Base-by-base conservation (phyloP, 2,329 filamentous ascomycete species). In the Aspergillus sclerotialis region DNA sequence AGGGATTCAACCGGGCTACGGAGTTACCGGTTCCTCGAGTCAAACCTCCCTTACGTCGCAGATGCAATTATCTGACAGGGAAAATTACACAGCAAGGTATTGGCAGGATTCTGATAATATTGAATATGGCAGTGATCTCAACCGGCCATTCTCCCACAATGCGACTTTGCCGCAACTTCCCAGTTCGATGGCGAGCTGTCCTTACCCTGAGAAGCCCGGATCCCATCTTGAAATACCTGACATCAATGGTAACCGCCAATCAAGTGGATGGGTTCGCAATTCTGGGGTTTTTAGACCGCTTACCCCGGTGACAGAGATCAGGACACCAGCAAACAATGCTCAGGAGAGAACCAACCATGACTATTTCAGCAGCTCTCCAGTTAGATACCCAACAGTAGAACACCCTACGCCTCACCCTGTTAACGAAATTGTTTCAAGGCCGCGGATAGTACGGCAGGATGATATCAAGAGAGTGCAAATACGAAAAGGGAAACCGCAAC, bases 381-480 rank as follows among this genome's bases (percentile, higher is more conserved):
- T 17, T 39, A 43, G 27, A 42, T 44, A 13, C 42, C 47, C 32
- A 37, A 40, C 4, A 41, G 48, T 13, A 16, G 18, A 32, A n/a
- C 21, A 17, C 40, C 38, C 18, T 36, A 44, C 2, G 38, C 53
- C 13, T 53, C 43, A 27, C 6, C 46, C 49, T 24, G 44, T 49
- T 7, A 45, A 51, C 13, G 56, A 63, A 30, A 50, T 53, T 4
- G 37, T 58, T 8, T 55, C 58, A 2, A 42, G 50, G 11, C 59
- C 55, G 9, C 55, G 55, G n/a, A 51, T 54, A 11, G 48, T 60
- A 11, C 45, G 49, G 7, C 36, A 45, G 8, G 50, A 59, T 17
- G 54, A 58, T 32, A 60, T 60, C 19, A 58, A 51, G 32, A 43
- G 52, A 9, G 49, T 60, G 2, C 42, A 58, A 17, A 51, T 58